Percentiles rank a stretch among this genome's conserved stretches.
Evolutionary conservation across 305 asterid species (phyloP).

Genomic region (Fraxinus ornus): DNA sequence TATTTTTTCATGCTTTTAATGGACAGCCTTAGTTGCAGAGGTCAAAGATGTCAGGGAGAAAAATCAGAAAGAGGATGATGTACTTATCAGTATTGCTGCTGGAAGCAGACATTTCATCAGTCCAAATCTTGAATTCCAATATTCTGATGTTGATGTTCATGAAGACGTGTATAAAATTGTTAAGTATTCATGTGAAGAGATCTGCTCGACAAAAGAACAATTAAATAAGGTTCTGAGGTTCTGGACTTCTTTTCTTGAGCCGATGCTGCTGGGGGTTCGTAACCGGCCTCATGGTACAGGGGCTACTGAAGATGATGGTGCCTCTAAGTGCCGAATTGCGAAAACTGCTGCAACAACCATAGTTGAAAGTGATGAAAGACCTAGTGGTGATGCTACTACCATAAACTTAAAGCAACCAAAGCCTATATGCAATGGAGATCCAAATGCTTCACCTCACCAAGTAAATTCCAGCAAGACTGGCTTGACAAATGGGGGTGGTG

Average conservation of each 20-base stretch:
- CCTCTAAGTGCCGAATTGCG: constrained; percentile 39
- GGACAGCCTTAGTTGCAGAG: constrained; percentile 80
- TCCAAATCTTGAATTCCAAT: constrained; percentile 81
- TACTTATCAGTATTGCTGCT: constrained; percentile 77
- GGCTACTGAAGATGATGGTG: constrained; percentile 49
- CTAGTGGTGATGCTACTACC: constrained; percentile 45
- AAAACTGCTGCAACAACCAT: constrained; percentile 39
- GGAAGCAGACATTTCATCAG: constrained; percentile 71
- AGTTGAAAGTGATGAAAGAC: constrained; percentile 69
- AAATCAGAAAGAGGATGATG: constrained; percentile 77
- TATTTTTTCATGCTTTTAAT: constrained; percentile 27
- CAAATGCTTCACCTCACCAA: constrained; percentile 49
- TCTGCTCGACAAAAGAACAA: constrained; percentile 94
- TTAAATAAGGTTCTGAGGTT: constrained; percentile 70
- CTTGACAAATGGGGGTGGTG: constrained; percentile 43
- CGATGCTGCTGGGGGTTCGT: constrained; percentile 72
- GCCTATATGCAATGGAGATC: constrained; percentile 57
- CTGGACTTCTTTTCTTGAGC: constrained; percentile 92
- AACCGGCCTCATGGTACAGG: constrained; percentile 51
- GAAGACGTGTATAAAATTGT: constrained; percentile 83
- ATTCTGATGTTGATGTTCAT: constrained; percentile 72
- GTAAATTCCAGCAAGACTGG: constrained; percentile 42
- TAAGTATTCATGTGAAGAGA: constrained; percentile 88
- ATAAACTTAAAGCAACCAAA: constrained; percentile 57
- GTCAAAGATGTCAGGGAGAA: constrained; percentile 88